A percentile compares a stretch with the other conserved stretches of the same genome.
Conservation (phyloP, 2,329 filamentous ascomycete species). For the Paracorniculantispora psalliotae region DNA sequence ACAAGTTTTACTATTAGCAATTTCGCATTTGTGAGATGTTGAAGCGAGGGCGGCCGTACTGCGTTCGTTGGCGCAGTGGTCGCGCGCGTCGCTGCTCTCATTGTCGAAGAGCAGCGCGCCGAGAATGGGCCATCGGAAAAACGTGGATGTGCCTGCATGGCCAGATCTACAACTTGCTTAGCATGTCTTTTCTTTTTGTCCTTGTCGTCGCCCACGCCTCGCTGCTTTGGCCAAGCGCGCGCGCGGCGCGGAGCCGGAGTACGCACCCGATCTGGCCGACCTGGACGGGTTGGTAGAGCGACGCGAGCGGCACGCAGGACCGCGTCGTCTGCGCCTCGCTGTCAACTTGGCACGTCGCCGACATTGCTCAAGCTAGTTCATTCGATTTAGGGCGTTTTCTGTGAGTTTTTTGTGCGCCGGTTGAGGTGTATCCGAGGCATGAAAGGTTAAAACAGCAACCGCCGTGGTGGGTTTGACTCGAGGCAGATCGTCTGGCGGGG, state of each 20-base stretch:
- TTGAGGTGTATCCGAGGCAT: background rate
- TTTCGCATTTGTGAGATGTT: background rate
- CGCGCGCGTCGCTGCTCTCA: slow-evolving; percentile 66
- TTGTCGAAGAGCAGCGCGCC: slow-evolving; percentile 71
- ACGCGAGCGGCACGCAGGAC: slow-evolving; percentile 36
- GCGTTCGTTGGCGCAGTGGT: slow-evolving; percentile 75
- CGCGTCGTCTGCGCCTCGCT: slow-evolving; percentile 32
- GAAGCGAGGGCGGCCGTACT: too few species aligned
- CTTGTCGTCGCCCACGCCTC: background rate
- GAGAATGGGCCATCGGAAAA: slow-evolving; percentile 57
- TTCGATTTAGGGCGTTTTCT: background rate
- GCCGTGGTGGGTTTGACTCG: background rate
- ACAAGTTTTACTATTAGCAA: background rate
- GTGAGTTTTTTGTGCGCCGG: background rate
- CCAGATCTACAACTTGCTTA: slow-evolving; percentile 14
- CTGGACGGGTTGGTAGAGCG: slow-evolving; percentile 39
- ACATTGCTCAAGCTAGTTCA: background rate
- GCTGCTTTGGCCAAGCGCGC: background rate
- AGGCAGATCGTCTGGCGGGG: background rate
- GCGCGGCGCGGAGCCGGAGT: background rate
- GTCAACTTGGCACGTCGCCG: slow-evolving; percentile 21
- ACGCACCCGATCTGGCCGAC: slow-evolving; percentile 37
- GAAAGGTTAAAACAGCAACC: background rate
- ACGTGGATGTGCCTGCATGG: slow-evolving; percentile 35
- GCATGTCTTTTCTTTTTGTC: background rate